These are phyloP conservation scores for Ammopiptanthus mongolicus DNA, from an alignment of 306 rosid genomes.

Conservation along the genomic window DNA sequence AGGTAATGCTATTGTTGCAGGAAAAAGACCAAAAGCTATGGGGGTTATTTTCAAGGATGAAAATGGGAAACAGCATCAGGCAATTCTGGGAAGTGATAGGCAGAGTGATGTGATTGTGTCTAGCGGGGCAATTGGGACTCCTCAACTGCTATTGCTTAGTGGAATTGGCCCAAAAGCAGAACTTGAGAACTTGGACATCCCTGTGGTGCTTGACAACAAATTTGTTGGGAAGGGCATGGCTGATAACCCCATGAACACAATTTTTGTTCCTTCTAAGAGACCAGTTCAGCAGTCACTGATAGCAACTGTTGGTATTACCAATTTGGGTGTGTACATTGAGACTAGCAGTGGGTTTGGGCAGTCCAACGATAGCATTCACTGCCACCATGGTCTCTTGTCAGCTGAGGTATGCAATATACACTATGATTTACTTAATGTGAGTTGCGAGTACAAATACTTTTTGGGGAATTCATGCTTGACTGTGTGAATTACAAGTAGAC, in stretches of 20 bases:
- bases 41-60: slow-evolving; percentile 82
- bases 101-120: slow-evolving; percentile 65
- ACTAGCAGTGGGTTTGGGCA: slow-evolving; percentile 77
- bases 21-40: slow-evolving; percentile 52
- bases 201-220: slow-evolving; percentile 53
- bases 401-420: slow-evolving; percentile 62
- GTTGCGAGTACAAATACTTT: neutral
- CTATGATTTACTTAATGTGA: neutral
- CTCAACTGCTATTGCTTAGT: slow-evolving; percentile 74
- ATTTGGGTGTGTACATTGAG: slow-evolving; percentile 74
- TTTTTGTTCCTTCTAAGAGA: slow-evolving; percentile 57
- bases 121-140: slow-evolving; percentile 73
- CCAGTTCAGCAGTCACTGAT: slow-evolving; percentile 61
- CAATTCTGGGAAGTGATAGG: slow-evolving; percentile 35
- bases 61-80: slow-evolving; percentile 57
- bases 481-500: neutral
- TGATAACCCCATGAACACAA: slow-evolving; percentile 83
- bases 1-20: slow-evolving; percentile 23
- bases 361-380: slow-evolving; percentile 66
- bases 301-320: slow-evolving; percentile 74
- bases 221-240: slow-evolving; percentile 84
- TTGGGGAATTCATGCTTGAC: neutral
- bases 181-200: slow-evolving; percentile 50
- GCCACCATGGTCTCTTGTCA: slow-evolving; percentile 81
- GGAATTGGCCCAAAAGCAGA: slow-evolving; percentile 77